phyloP scores from a whole-genome alignment of 176 grass and related monocot species.

The Elymus sibiricus region DNA sequence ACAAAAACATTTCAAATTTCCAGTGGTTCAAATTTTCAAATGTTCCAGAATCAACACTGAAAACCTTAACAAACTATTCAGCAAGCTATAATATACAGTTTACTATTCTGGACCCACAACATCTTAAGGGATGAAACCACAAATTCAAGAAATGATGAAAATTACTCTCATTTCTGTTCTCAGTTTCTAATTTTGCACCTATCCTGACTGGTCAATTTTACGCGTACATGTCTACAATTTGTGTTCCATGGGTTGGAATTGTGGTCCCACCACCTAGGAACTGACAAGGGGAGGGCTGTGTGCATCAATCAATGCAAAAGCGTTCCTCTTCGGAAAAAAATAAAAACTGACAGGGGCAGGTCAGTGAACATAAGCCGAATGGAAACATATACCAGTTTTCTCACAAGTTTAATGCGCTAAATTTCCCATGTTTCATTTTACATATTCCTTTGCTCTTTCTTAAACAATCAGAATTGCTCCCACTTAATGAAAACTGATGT shows the following conservation, averaged over 20 bases:
- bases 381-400: no score
- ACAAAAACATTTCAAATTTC: background rate
- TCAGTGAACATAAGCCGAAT: no score
- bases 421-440: no score
- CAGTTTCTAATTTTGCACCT: background rate
- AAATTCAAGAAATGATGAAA: background rate
- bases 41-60: background rate
- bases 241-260: no score
- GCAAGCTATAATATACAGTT: background rate
- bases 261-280: no score
- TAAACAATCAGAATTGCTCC: background rate
- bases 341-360: no score
- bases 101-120: background rate
- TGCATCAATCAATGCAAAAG: no score
- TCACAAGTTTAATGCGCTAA: no score
- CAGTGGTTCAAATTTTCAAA: background rate
- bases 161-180: background rate
- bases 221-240: no score
- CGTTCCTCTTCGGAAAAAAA: no score
- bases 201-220: background rate
- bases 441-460: background rate
- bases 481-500: background rate
- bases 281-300: no score
- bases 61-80: background rate
- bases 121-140: background rate